Conservation (phyloP, 2,329 filamentous ascomycete species). For the Drechslera avenae region DNA sequence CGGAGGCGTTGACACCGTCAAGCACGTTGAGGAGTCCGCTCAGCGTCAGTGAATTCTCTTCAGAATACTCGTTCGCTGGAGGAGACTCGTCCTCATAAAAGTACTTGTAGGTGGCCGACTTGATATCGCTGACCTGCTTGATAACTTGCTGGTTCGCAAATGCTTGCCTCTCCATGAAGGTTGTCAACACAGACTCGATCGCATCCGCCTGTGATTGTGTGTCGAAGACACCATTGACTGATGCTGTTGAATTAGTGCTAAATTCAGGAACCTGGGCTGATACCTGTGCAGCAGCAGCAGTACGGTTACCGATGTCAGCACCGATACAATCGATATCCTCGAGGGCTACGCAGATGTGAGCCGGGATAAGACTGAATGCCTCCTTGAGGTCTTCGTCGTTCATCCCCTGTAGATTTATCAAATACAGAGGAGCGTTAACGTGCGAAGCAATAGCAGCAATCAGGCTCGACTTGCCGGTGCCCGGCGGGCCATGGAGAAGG, state of each 20-base stretch:
- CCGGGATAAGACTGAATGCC: slow-evolving; percentile 15
- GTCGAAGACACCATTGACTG: too few species aligned
- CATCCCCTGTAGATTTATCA: slow-evolving; percentile 27
- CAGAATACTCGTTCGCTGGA: too few species aligned
- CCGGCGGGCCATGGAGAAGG: slow-evolving; percentile 44
- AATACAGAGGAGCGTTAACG: slow-evolving; percentile 30
- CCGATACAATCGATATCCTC: slow-evolving; percentile 27
- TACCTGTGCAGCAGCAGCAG: too few species aligned
- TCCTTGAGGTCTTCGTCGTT: slow-evolving; percentile 13
- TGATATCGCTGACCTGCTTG: not conserved
- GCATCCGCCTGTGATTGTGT: too few species aligned
- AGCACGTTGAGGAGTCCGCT: slow-evolving; percentile 80
- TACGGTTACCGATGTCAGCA: slow-evolving; percentile 7
- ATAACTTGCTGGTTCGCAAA: not conserved
- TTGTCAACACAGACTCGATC: not conserved
- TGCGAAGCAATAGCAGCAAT: slow-evolving; percentile 47
- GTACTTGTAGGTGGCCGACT: not conserved
- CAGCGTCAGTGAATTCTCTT: slow-evolving; percentile 51
- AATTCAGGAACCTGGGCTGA: not conserved
- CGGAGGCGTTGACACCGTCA: slow-evolving; percentile 76
- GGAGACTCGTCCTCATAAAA: too few species aligned
- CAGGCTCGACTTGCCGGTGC: slow-evolving; percentile 51
- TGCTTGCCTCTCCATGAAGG: not conserved
- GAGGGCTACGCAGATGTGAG: slow-evolving; percentile 16
- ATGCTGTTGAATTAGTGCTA: not conserved